These are phyloP conservation scores for Sporothrix curviconia DNA, from an alignment of 2,329 filamentous ascomycete genomes.

Conservation along the genomic window DNA sequence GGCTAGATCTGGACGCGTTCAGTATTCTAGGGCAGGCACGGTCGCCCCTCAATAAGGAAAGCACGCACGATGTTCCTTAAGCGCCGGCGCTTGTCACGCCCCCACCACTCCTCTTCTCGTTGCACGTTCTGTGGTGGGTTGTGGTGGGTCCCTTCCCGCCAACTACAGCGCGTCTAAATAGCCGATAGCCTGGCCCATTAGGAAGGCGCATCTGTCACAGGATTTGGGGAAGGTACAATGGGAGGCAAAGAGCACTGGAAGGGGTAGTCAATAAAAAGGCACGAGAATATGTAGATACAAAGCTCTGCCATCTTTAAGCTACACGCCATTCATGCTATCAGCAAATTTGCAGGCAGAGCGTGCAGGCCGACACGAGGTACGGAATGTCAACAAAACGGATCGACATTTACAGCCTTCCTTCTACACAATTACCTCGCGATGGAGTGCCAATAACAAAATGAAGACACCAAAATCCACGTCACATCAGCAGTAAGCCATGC, in stretches of 20 bases:
- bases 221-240: background rate
- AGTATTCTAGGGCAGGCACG: conserved; percentile 15
- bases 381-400: too few species aligned
- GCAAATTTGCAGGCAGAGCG: too few species aligned
- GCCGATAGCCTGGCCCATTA: conserved; percentile 4
- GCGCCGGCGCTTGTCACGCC: conserved; percentile 14
- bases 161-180: conserved; percentile 13
- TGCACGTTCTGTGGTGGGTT: background rate
- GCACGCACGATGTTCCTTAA: conserved; percentile 5
- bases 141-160: background rate
- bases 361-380: too few species aligned
- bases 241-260: too few species aligned
- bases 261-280: background rate
- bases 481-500: too few species aligned
- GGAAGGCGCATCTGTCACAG: background rate
- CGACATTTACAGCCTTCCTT: too few species aligned
- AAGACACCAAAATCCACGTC: too few species aligned
- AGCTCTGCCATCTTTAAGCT: too few species aligned
- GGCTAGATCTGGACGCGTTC: conserved; percentile 18
- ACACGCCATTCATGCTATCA: too few species aligned
- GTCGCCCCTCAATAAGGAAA: background rate
- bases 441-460: too few species aligned
- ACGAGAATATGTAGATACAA: too few species aligned
- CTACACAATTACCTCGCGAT: too few species aligned
- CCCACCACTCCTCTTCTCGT: background rate